Evolutionary conservation across 225 moss, liverwort and hornwort species (phyloP), one percentile per base, ranked within the genome.

Genomic region (Bryum argenteum): DNA sequence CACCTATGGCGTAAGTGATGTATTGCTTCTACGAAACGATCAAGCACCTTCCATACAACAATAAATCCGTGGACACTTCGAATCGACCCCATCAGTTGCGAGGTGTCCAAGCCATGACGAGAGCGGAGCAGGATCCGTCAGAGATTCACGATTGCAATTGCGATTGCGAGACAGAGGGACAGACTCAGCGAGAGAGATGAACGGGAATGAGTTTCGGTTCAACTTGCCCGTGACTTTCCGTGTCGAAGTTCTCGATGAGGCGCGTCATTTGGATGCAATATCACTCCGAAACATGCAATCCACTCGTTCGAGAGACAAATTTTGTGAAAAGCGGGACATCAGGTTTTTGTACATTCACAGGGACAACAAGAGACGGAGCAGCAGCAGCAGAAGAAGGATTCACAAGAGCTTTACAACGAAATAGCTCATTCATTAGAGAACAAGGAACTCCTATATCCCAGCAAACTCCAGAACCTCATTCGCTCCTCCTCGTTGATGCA

Each of bases 151-250:
- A 26, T 26, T 33, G 33, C 5, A 6, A 33, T 33, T 33, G 33
- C 33, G 33, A 33, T 33, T 33, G 33, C 33, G 33, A 33, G 33
- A 33, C 23, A 17, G 24, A 33, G 20, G 20, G 41, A 16, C 28
- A 19, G 8, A 22, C 7, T 2, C 5, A 8, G 16, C 19, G 61
- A 11, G 45, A 70, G 72, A 76, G 66, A 94, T 92, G 92, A 87
- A 74, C 20, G 90, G 91, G 56, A 94, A 92, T 63, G 92, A 94
- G 70, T 92, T 94, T 23, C 75, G 92, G 72, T 94, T 95, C 79
- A 98, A 98, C 61, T 81, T 98, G 69, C 97, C 97, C 72, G 92
- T 98, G 41, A 94, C 98, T 17, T 92, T 98, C 75, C 91, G 94
- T 21, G 81, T 94, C 14, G 92, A 94, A 80, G 85, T 87, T 38